These are phyloP conservation scores for Fusarium veterinarium DNA, from an alignment of 2,329 filamentous ascomycete genomes.

Conservation along the genomic window DNA sequence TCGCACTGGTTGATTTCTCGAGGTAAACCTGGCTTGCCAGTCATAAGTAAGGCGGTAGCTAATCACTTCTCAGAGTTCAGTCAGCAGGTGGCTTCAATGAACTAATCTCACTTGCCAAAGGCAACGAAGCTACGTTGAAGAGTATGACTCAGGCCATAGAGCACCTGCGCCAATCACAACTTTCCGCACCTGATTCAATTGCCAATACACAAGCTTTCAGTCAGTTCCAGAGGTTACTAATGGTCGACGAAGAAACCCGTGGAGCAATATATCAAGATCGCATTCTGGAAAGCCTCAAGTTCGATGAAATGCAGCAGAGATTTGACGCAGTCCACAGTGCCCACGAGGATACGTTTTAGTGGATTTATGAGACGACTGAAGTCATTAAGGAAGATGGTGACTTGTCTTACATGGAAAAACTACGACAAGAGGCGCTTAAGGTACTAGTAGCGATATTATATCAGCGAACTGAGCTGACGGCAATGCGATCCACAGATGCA, in stretches of 20 bases:
- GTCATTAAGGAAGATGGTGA: fast-evolving
- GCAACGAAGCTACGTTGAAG: not conserved
- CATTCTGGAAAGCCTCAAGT: not conserved
- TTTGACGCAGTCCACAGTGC: not conserved
- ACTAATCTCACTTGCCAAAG: not conserved
- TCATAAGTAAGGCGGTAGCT: no score
- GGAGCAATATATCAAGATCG: fast-evolving
- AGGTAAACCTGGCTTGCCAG: not conserved
- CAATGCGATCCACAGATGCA: not conserved
- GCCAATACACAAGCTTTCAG: fast-evolving
- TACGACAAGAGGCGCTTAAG: not conserved
- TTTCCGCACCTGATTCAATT: fast-evolving
- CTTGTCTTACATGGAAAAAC: not conserved
- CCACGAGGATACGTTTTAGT: not conserved
- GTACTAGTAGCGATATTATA: fast-evolving
- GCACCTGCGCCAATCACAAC: not conserved
- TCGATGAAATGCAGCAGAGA: not conserved
- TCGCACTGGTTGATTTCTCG: not conserved
- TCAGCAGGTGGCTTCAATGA: not conserved
- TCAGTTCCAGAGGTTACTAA: not conserved
- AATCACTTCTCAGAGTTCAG: no score
- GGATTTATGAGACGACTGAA: not conserved
- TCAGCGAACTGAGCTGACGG: fast-evolving
- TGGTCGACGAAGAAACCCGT: fast-evolving
- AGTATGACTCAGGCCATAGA: not conserved